Conservation (phyloP, 164 flowering plant genomes). For the Sedum album region DNA sequence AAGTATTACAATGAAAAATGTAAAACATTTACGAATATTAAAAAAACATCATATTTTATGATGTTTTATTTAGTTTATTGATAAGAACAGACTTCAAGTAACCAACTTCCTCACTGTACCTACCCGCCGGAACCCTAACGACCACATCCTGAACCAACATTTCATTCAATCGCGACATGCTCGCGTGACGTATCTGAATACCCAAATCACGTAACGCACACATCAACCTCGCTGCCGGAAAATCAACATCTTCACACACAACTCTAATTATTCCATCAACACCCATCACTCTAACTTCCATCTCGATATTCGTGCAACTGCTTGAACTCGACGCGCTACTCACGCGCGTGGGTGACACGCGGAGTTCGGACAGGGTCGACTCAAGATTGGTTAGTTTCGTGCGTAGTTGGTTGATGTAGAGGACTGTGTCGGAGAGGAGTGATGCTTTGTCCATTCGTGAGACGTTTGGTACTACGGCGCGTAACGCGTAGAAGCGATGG, state of each 20-base stretch:
- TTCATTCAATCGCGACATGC: constrained; percentile 47
- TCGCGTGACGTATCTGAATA: constrained; percentile 55
- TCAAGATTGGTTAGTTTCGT: constrained; percentile 40
- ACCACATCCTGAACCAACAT: constrained; percentile 70
- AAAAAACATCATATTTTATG: too few species aligned
- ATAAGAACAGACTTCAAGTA: not conserved
- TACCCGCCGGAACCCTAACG: constrained; percentile 35
- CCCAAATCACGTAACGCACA: too few species aligned
- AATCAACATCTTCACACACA: constrained; percentile 37
- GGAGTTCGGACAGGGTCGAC: constrained; percentile 9
- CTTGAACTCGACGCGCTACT: constrained; percentile 8
- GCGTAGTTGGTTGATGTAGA: constrained; percentile 57
- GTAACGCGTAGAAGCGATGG: constrained; percentile 73
- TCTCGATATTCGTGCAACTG: too few species aligned
- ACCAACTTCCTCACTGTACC: constrained; percentile 25
- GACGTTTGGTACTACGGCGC: too few species aligned
- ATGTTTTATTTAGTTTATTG: too few species aligned
- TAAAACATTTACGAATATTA: too few species aligned
- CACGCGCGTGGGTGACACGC: not conserved
- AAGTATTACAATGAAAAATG: too few species aligned
- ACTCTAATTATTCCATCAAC: constrained; percentile 58
- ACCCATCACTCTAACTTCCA: too few species aligned
- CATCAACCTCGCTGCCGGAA: too few species aligned
- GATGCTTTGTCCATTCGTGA: too few species aligned
- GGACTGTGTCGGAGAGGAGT: too few species aligned